Conservation (phyloP, 2,329 filamentous ascomycete species). For the Leptosphaerulina australis region DNA sequence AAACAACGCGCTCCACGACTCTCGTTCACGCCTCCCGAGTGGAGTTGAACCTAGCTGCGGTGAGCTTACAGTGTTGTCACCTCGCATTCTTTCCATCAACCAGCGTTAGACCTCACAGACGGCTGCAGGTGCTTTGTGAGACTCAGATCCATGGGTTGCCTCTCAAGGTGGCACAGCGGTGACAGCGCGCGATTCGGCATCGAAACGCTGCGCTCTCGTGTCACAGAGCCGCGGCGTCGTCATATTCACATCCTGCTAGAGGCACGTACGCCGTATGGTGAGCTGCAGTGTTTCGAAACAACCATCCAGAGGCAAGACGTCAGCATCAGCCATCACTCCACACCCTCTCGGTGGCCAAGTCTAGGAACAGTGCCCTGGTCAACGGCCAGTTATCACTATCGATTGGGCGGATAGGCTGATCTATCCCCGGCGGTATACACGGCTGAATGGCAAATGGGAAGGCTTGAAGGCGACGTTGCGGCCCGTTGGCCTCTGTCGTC, state of each 20-base stretch:
- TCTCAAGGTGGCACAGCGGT: slow-evolving; percentile 38
- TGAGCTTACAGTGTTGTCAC: slow-evolving; percentile 26
- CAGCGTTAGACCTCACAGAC: slow-evolving; percentile 18
- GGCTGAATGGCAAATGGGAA: slow-evolving; percentile 35
- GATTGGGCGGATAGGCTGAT: slow-evolving; percentile 49
- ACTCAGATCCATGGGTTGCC: slow-evolving; percentile 20
- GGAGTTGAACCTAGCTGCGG: slow-evolving; percentile 13
- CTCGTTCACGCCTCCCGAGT: slow-evolving; percentile 11
- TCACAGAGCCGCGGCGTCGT: slow-evolving; percentile 33
- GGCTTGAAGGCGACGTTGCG: slow-evolving; percentile 20
- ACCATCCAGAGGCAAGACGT: slow-evolving; percentile 33
- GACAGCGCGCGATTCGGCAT: slow-evolving; percentile 31
- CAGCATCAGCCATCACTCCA: slow-evolving; percentile 31
- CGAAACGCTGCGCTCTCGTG: slow-evolving; percentile 28
- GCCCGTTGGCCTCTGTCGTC: slow-evolving; percentile 24
- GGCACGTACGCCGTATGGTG: slow-evolving; percentile 32
- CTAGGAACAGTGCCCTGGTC: slow-evolving; percentile 35
- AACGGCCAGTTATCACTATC: slow-evolving; percentile 48
- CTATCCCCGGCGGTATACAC: slow-evolving; percentile 25
- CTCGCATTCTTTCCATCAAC: slow-evolving; percentile 11
- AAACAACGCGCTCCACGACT: slow-evolving; percentile 24
- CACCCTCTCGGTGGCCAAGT: slow-evolving; percentile 28
- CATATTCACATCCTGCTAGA: slow-evolving; percentile 28
- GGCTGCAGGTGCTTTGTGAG: slow-evolving; percentile 23
- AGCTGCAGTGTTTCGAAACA: slow-evolving; percentile 44